Percentiles rank a stretch among this genome's conserved stretches.
These are phyloP conservation scores for Russula foetens DNA, from an alignment of 768 basidiomycete genomes.

Conservation along the genomic window DNA sequence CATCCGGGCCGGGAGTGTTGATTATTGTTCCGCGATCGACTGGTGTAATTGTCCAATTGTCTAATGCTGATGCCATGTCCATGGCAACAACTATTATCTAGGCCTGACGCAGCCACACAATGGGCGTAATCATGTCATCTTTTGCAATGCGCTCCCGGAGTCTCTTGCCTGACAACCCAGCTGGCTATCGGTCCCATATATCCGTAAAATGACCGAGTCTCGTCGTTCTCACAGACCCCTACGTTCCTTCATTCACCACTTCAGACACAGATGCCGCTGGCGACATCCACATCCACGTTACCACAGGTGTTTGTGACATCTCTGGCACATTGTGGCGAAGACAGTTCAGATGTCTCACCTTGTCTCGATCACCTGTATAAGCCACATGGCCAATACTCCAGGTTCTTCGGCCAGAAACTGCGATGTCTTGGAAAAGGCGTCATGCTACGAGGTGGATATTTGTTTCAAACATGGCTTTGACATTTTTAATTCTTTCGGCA, in stretches of 20 bases:
- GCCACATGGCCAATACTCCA: conserved; percentile 6
- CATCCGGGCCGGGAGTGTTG: background rate
- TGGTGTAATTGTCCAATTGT: background rate
- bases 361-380: conserved; percentile 6
- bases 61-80: background rate
- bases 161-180: conserved; percentile 1
- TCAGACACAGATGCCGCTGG: conserved; percentile 2
- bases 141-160: background rate
- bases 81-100: conserved; percentile 3
- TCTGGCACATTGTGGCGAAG: background rate
- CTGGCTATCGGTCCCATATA: conserved; percentile 5
- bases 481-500: background rate
- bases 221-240: background rate
- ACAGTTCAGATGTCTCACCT: conserved; percentile 1
- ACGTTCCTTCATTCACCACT: background rate
- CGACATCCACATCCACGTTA: conserved; percentile 1
- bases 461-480: background rate
- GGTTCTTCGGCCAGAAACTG: background rate
- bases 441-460: conserved; percentile 11
- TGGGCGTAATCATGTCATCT: background rate
- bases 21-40: background rate
- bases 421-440: conserved; percentile 13
- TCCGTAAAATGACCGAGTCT: background rate
- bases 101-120: background rate
- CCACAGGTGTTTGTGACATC: background rate